Percentiles rank a stretch among this genome's conserved stretches.
Conservation (phyloP, 179 eudicot genomes). For the Pouteria campechiana region DNA sequence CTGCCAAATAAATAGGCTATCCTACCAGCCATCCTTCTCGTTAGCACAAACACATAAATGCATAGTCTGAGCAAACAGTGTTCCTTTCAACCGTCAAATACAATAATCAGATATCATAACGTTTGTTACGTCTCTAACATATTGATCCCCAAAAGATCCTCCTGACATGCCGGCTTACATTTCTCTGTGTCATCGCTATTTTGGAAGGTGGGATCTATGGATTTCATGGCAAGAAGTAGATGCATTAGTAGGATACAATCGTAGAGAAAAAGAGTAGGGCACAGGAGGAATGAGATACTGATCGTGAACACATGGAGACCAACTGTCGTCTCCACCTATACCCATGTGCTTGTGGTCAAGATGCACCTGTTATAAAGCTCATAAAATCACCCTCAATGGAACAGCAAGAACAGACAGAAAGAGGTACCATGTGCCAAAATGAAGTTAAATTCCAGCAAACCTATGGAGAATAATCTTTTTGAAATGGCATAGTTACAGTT, state of each 20-base stretch:
- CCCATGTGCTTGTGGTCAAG: constrained; percentile 99
- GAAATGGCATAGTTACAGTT: no score
- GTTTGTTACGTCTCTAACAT: no score
- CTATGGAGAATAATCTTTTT: no score
- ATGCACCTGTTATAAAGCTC: constrained; percentile 53
- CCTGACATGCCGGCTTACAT: neutral
- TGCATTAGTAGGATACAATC: constrained; percentile 42
- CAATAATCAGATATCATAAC: no score
- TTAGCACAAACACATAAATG: no score
- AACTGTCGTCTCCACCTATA: constrained; percentile 94
- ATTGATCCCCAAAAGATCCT: no score
- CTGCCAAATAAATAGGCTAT: no score
- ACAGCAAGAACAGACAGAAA: neutral
- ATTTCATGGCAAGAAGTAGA: constrained; percentile 28
- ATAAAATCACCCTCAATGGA: neutral
- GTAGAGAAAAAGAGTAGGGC: constrained; percentile 57
- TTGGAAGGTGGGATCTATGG: constrained; percentile 44
- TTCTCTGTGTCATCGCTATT: neutral
- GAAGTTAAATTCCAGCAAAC: neutral
- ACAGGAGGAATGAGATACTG: constrained; percentile 59
- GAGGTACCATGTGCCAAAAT: neutral
- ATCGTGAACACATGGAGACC: constrained; percentile 85
- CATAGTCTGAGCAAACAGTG: no score
- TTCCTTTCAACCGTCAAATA: no score
- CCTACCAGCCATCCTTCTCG: no score